Conservation (phyloP, 1,284 basidiomycete species). For the Stygiomarasmius scandens region DNA sequence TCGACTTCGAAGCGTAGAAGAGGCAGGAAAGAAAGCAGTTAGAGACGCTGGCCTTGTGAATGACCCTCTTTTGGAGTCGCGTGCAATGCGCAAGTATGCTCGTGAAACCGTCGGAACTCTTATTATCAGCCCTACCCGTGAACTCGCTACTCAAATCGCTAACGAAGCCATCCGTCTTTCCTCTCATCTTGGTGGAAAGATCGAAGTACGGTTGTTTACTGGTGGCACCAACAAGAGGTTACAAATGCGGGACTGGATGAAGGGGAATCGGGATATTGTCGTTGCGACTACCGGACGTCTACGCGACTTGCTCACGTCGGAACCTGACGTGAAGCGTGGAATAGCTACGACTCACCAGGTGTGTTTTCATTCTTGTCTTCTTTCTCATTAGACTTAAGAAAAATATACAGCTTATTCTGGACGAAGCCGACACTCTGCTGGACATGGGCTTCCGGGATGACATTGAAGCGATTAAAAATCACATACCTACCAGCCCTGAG, state of each 20-base stretch:
- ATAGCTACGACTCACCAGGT: conserved; percentile 65
- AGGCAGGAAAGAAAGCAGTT: conserved; percentile 40
- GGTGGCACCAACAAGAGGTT: conserved; percentile 74
- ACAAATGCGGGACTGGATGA: conserved; percentile 73
- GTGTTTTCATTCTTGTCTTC: conserved; percentile 26
- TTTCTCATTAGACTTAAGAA: neutral
- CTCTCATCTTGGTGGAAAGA: conserved; percentile 57
- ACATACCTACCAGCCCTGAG: conserved; percentile 67
- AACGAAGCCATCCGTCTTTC: conserved; percentile 79
- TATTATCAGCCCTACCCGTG: conserved; percentile 92
- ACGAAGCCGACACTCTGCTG: conserved; percentile 94
- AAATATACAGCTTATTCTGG: conserved; percentile 76
- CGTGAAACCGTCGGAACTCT: conserved; percentile 70
- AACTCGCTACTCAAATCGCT: conserved; percentile 93
- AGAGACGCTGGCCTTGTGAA: conserved; percentile 40
- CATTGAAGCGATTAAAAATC: conserved; percentile 74
- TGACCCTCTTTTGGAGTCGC: conserved; percentile 34
- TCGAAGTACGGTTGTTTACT: conserved; percentile 78
- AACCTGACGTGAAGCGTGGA: conserved; percentile 57
- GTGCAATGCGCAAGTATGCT: conserved; percentile 41
- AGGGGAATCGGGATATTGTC: conserved; percentile 79
- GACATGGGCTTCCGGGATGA: conserved; percentile 97
- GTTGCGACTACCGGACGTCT: conserved; percentile 94
- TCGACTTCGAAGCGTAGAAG: conserved; percentile 56
- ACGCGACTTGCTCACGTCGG: conserved; percentile 74